These are phyloP conservation scores for Bacidia rubella DNA, from an alignment of 495 filamentous ascomycete genomes.

Conservation along the genomic window DNA sequence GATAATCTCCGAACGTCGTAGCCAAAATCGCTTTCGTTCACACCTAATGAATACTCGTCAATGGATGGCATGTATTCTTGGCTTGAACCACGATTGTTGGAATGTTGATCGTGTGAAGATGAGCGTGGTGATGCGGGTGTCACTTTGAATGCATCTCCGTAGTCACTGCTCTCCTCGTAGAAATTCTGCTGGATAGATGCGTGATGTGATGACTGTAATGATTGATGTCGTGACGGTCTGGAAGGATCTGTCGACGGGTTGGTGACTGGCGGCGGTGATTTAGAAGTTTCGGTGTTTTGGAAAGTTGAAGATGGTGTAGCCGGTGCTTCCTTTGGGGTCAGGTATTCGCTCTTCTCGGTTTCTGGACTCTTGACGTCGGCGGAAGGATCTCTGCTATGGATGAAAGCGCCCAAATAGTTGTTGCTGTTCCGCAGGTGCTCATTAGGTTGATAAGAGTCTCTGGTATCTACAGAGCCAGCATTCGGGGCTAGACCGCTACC, in stretches of 20 bases:
- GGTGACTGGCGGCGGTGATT: conserved; percentile 12
- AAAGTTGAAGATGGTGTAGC: conserved; percentile 17
- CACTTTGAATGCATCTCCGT: conserved; percentile 47
- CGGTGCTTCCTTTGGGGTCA: conserved; percentile 6
- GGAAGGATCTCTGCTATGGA: conserved; percentile 24
- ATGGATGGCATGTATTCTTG: conserved; percentile 22
- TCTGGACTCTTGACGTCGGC: conserved; percentile 11
- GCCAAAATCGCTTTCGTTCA: conserved; percentile 38
- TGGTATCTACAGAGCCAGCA: conserved; percentile 15
- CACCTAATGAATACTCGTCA: conserved; percentile 24
- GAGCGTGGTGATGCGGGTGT: conserved; percentile 31
- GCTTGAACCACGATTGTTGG: conserved; percentile 9
- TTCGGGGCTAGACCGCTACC: conserved; percentile 17
- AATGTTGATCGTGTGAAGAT: conserved; percentile 9
- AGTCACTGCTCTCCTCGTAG: conserved; percentile 43
- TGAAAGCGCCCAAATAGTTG: conserved; percentile 32
- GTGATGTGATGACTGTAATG: conserved; percentile 21
- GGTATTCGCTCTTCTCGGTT: conserved; percentile 10
- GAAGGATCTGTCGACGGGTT: conserved; percentile 11
- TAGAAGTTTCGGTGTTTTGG: conserved; percentile 14
- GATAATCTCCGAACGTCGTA: conserved; percentile 60
- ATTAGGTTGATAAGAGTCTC: conserved; percentile 24
- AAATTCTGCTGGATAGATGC: conserved; percentile 27
- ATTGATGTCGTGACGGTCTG: conserved; percentile 20
- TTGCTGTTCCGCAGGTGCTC: conserved; percentile 28